Evolutionary conservation across 352 stramenopile genomes (phyloP), one percentile per base, ranked within the genome.

Genomic region (Phytophthora litchii): DNA sequence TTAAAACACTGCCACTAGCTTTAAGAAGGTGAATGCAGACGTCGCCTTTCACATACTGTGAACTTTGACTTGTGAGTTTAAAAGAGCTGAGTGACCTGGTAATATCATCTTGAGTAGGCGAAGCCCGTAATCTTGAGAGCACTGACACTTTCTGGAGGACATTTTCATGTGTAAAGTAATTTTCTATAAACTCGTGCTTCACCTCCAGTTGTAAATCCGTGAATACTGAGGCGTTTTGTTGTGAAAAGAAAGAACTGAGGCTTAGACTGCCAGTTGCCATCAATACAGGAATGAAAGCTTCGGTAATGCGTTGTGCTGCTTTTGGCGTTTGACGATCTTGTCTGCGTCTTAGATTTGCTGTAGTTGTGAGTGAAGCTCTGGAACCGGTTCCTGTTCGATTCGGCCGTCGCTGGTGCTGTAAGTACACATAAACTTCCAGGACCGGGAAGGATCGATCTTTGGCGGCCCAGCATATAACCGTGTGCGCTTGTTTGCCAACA

Each of bases 1-100:
- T 51, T 3, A 75, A 52, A 20, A 51, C 34, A 31, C 25, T 62
- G 3, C 67, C 62, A n/a, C 12, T 55, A 11, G 56, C 61, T 52
- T 75, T 45, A n/a, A 69, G 31, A 20, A 75, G 31, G 47, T 72
- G 62, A 29, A 75, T 44, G 14, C 67, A 72, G 6, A 72, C 37
- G 17, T 72, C 62, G 19, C 66, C 67, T 17, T 58, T 49, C 5
- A 72, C 34, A 16, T 16, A 6, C 5, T 59, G 41, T n/a, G 17
- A n/a, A 14, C 10, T 9, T 21, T 16, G n/a, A 11, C 19, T 53
- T 19, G 21, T 37, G 35, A 10, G 6, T 2, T 27, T 29, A 17
- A 40, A 4, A 21, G 35, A n/a, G 4, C 14, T 44, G 10, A 34
- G 13, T 17, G 16, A 34, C 10, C 40, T 43, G 1, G 12, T 10